Percentiles rank a stretch among this genome's conserved stretches.
Conservation (phyloP, 208 protist genomes). For the Leishmania turanica region DNA sequence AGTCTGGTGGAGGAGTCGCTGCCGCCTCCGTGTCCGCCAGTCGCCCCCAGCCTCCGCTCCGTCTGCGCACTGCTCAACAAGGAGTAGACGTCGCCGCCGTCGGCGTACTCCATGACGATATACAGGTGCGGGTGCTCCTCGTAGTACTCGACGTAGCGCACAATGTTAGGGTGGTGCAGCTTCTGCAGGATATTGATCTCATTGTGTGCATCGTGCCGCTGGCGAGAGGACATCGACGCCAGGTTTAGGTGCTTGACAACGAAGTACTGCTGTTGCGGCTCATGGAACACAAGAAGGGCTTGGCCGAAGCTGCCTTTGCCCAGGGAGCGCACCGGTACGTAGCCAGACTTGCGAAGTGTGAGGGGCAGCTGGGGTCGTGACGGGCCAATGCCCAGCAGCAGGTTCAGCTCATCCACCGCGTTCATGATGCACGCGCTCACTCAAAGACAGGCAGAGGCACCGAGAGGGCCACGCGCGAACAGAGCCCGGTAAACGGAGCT, state of each 20-base stretch:
- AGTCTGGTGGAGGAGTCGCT: not conserved
- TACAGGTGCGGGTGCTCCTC: slow-evolving; percentile 85
- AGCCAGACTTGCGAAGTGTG: slow-evolving; percentile 70
- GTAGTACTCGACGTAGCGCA: slow-evolving; percentile 84
- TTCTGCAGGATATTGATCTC: slow-evolving; percentile 87
- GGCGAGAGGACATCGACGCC: slow-evolving; percentile 62
- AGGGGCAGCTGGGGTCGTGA: slow-evolving; percentile 70
- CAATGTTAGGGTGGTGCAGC: slow-evolving; percentile 87
- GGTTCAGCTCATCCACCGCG: slow-evolving; percentile 86
- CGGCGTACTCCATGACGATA: slow-evolving; percentile 93
- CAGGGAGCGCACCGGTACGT: slow-evolving; percentile 63
- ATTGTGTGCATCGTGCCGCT: slow-evolving; percentile 81
- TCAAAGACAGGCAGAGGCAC: not conserved
- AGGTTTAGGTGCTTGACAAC: slow-evolving; percentile 90
- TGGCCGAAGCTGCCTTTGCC: slow-evolving; percentile 90
- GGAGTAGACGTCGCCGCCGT: slow-evolving; percentile 84
- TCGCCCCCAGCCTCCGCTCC: slow-evolving; percentile 7
- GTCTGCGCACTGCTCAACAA: slow-evolving; percentile 42
- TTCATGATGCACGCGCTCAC: slow-evolving; percentile 48
- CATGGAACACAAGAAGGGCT: slow-evolving; percentile 81
- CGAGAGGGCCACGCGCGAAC: not conserved
- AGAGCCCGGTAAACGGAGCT: not conserved
- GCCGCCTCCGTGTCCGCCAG: not conserved
- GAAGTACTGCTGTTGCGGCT: slow-evolving; percentile 52
- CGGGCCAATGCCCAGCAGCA: slow-evolving; percentile 83